Base-by-base conservation (phyloP, 371 early-diverging fungal species). In the Apophysomyces ossiformis region DNA sequence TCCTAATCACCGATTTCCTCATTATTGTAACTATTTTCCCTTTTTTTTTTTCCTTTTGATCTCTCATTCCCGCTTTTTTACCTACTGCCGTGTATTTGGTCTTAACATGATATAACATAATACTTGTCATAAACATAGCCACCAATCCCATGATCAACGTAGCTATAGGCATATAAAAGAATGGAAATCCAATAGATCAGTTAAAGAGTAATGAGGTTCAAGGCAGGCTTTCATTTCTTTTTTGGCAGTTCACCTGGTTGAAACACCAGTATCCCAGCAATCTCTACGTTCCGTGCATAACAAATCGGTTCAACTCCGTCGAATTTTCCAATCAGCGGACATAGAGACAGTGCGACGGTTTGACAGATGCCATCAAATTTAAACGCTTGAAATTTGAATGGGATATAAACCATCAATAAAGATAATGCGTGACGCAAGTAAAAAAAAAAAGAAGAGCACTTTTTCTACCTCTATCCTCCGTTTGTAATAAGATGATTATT, bases 71-170 rank as follows among this genome's bases (percentile, higher is more conserved):
- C 35, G 6, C 13, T 37, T 37, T 5, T 67, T 73, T 79, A 87
- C 95, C 96, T 35, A 96, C 94, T 12, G 96, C 96, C 13, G 95
- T 96, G 79, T 94, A 95, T 81, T 96, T 96, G 15, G 89, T 84
- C 69, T 90, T 91, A 67, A 96, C 90, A 74, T 95, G 93, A 71
- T 88, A 91, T 58, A 95, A 93, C 96, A 96, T 96, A 66, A 94
- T 90, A 58, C 82, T 74, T 7, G 95, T 92, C 96, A 96, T 96
- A 60, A 90, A 69, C 43, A 96, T 75, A 11, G 96, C 91, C 26
- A 91, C 79, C 16, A 94, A 63, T 65, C 93, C 84, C 65, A 95
- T 90, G 46, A 94, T 89, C 9, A 95, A 70, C 46, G 92, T 86
- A 2, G 90, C 87, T 85, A 59, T 26, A 56, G 46, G n/a, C 2